phyloP scores from a whole-genome alignment of 2,329 filamentous ascomycete genomes.

The Allantophomopsis lycopodina region DNA sequence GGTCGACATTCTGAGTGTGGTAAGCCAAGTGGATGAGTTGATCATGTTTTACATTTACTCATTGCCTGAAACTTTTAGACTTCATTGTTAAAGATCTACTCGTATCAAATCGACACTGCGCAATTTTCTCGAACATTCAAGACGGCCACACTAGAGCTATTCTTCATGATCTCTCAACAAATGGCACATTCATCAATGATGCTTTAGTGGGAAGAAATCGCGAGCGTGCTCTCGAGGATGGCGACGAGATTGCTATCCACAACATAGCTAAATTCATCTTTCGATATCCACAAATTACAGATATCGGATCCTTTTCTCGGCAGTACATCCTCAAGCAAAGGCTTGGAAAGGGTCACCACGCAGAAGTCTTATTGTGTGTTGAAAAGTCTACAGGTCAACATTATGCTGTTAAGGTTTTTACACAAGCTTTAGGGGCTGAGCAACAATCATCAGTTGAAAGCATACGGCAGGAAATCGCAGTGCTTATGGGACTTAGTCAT shows the following conservation, averaged over 20 bases:
- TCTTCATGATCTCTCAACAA: slow-evolving; percentile 85
- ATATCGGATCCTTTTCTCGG: slow-evolving; percentile 67
- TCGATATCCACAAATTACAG: slow-evolving; percentile 65
- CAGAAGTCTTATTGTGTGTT: slow-evolving; percentile 80
- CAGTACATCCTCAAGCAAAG: slow-evolving; percentile 77
- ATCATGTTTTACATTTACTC: background rate
- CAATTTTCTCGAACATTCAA: slow-evolving; percentile 50
- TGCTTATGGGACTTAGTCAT: slow-evolving; percentile 91
- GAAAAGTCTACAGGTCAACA: slow-evolving; percentile 72
- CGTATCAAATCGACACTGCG: slow-evolving; percentile 76
- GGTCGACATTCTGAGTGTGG: slow-evolving; percentile 90
- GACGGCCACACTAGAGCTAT: slow-evolving; percentile 52
- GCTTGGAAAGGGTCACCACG: slow-evolving; percentile 90
- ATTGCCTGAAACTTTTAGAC: slow-evolving; percentile 29
- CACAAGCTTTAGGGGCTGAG: slow-evolving; percentile 66
- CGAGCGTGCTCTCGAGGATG: slow-evolving; percentile 72
- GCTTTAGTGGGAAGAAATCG: slow-evolving; percentile 85
- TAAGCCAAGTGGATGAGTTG: slow-evolving; percentile 29
- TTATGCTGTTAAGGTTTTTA: slow-evolving; percentile 92
- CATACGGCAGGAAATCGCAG: slow-evolving; percentile 87
- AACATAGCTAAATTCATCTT: slow-evolving; percentile 83
- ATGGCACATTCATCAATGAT: slow-evolving; percentile 94
- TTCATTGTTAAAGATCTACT: slow-evolving; percentile 62
- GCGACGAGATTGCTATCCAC: slow-evolving; percentile 81
- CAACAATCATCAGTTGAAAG: slow-evolving; percentile 69